Conservation (phyloP, 768 basidiomycete genomes). For the Trametes meyenii region DNA sequence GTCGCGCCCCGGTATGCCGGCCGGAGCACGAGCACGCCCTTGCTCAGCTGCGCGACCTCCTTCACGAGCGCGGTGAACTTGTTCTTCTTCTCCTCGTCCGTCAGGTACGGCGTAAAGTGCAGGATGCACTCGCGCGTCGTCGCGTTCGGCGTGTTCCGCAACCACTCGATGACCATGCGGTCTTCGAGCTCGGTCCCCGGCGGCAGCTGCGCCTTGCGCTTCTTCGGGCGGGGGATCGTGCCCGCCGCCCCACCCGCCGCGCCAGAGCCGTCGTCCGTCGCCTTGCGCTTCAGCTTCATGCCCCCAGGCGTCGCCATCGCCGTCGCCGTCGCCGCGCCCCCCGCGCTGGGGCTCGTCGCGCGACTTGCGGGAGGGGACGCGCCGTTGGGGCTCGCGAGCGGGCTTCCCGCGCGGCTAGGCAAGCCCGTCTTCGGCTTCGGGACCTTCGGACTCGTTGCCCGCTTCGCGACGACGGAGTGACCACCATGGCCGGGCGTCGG, state of each 20-base stretch:
- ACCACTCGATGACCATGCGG: constrained; percentile 72
- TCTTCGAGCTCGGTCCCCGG: constrained; percentile 55
- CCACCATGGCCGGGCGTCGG: constrained; percentile 62
- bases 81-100: constrained; percentile 66
- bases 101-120: constrained; percentile 76
- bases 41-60: constrained; percentile 75
- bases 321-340: constrained; percentile 15
- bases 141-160: constrained; percentile 67
- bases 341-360: constrained; percentile 47
- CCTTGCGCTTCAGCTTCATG: constrained; percentile 60
- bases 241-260: constrained; percentile 13
- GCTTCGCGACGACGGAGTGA: constrained; percentile 79
- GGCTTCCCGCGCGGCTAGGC: constrained; percentile 61
- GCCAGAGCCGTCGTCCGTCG: constrained; percentile 39
- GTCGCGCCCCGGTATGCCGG: constrained; percentile 27
- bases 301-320: constrained; percentile 2
- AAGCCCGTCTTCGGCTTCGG: constrained; percentile 55
- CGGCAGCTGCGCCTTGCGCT: constrained; percentile 45
- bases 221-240: constrained; percentile 52
- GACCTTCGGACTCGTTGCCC: constrained; percentile 80
- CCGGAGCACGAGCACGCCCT: constrained; percentile 62
- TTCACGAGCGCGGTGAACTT: constrained; percentile 81
- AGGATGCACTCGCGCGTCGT: constrained; percentile 81
- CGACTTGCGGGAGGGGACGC: constrained; percentile 43
- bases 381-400: constrained; percentile 45